A percentile compares a stretch with the other conserved stretches of the same genome.
phyloP scores from a whole-genome alignment of 2,329 filamentous ascomycete genomes.

The Sordariomycetes sp. region DNA sequence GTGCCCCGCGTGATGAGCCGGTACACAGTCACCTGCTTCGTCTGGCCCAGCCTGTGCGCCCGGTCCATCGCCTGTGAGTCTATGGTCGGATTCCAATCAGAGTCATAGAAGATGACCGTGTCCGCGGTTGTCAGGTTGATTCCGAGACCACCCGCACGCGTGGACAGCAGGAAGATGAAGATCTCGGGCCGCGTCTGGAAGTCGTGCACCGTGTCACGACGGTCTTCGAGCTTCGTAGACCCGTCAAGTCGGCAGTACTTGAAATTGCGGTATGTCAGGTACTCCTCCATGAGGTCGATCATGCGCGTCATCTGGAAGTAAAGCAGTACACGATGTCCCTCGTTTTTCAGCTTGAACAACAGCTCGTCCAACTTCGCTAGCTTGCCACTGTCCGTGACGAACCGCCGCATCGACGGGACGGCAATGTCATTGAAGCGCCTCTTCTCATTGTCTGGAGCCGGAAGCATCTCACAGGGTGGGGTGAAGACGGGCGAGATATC shows the following conservation, averaged over 20 bases:
- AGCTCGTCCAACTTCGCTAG: constrained; percentile 83
- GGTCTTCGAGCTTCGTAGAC: constrained; percentile 93
- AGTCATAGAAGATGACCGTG: constrained; percentile 99
- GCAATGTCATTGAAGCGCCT: constrained; percentile 81
- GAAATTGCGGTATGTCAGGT: constrained; percentile 96
- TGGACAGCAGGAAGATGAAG: constrained; percentile 93
- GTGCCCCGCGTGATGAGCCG: constrained; percentile 93
- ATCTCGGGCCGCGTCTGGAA: constrained; percentile 94
- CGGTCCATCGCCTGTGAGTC: constrained; percentile 99
- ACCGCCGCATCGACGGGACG: constrained; percentile 92
- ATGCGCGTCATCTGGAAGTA: constrained; percentile 99
- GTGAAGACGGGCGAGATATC: constrained; percentile 57
- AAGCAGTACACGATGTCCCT: constrained; percentile 82
- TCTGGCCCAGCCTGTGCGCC: constrained; percentile 94
- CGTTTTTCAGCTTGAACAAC: constrained; percentile 81
- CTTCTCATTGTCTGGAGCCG: constrained; percentile 69
- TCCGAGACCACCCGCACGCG: constrained; percentile 90
- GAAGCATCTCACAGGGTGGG: constrained; percentile 57
- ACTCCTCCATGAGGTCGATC: constrained; percentile 99
- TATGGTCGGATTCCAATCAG: constrained; percentile 98
- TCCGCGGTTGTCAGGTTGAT: constrained; percentile 96
- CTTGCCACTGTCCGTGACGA: constrained; percentile 96
- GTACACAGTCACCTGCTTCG: constrained; percentile 91
- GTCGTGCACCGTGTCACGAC: constrained; percentile 89
- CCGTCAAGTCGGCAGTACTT: constrained; percentile 96